Conservation (phyloP, 2,329 filamentous ascomycete species). For the Hypoxylon sp. region DNA sequence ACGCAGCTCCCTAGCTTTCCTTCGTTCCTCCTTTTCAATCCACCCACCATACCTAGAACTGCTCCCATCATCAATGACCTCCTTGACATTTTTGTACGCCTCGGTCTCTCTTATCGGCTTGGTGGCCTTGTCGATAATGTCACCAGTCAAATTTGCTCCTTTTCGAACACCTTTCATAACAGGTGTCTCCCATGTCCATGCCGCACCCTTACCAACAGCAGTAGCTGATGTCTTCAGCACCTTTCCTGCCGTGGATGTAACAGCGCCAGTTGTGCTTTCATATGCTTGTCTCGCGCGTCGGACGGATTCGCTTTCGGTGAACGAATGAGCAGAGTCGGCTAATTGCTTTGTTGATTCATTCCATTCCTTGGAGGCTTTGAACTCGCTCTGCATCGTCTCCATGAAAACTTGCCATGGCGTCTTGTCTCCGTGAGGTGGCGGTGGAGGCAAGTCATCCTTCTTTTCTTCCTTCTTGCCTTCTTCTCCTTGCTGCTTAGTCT, state of each 20-base stretch:
- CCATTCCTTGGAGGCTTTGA: slow-evolving; percentile 98
- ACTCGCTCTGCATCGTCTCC: slow-evolving; percentile 94
- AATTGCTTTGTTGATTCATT: slow-evolving; percentile 98
- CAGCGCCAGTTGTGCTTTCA: slow-evolving; percentile 86
- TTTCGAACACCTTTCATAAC: slow-evolving; percentile 93
- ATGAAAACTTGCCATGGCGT: slow-evolving; percentile 99
- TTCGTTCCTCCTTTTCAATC: slow-evolving; percentile 95
- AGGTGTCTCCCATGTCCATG: slow-evolving; percentile 97
- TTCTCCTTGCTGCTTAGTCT: slow-evolving; percentile 62
- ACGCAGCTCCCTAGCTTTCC: slow-evolving; percentile 80
- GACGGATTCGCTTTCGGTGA: slow-evolving; percentile 93
- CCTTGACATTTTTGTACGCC: slow-evolving; percentile 93
- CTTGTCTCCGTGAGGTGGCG: slow-evolving; percentile 98
- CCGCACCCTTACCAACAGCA: slow-evolving; percentile 89
- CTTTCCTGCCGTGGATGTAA: slow-evolving; percentile 81
- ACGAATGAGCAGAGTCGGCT: slow-evolving; percentile 88
- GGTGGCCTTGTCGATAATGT: slow-evolving; percentile 93
- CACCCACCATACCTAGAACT: slow-evolving; percentile 96
- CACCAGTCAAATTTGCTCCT: slow-evolving; percentile 87
- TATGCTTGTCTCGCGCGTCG: slow-evolving; percentile 89
- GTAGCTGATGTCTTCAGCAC: slow-evolving; percentile 89
- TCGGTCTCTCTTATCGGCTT: slow-evolving; percentile 94
- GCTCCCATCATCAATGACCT: slow-evolving; percentile 97
- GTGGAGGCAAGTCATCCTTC: slow-evolving; percentile 81
- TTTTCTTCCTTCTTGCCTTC: slow-evolving; percentile 70